Base-by-base conservation (phyloP, 805 yeast species). In the Nakazawaea ernobii region DNA sequence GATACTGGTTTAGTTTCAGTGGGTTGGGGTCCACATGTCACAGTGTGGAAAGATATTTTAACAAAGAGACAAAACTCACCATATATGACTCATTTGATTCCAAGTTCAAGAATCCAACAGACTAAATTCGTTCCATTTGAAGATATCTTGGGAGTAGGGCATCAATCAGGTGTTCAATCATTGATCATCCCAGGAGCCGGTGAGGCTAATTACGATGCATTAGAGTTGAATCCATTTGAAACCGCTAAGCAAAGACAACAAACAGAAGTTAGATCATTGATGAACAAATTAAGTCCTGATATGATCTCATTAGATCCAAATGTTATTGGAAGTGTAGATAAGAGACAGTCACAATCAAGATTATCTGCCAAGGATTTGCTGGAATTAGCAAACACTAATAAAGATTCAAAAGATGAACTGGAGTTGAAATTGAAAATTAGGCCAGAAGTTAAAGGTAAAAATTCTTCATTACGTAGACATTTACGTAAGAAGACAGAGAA, bases 21-120 rank as follows among this genome's bases (percentile, higher is more conserved):
- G n/a, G 85, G 95, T 3, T 88, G 97, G 88, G 97, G 97, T 7
- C 91, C 97, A 0, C 97, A 91, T 65, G 84, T 92, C 3, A 88
- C 95, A 1, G 73, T 94, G 2, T 94, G 98, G 97, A 91, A 92
- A 61, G 96, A 91, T 63, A 79, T 80, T 10, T 75, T 86, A 53
- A 82, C 76, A 48, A 49, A 58, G 6, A 85, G 79, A 60, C 96
- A 89, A 59, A 73, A 78, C 11, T 77, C 86, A 2, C 97, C 98
- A 29, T 94, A 94, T 60, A 90, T 94, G 97, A 83, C 82, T 53
- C 97, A 94, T 63, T 65, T 89, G 58, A 68, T 86, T 35, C 84
- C 97, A 4, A 86, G 96, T 2, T 80, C 88, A 17, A 82, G 77
- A 54, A 74, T 89, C 14, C 83, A 80, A 55, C 77, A 76, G 48